Evolutionary conservation across 352 stramenopile species (phyloP).

Genomic region (Phytophthora cryptogea): DNA sequence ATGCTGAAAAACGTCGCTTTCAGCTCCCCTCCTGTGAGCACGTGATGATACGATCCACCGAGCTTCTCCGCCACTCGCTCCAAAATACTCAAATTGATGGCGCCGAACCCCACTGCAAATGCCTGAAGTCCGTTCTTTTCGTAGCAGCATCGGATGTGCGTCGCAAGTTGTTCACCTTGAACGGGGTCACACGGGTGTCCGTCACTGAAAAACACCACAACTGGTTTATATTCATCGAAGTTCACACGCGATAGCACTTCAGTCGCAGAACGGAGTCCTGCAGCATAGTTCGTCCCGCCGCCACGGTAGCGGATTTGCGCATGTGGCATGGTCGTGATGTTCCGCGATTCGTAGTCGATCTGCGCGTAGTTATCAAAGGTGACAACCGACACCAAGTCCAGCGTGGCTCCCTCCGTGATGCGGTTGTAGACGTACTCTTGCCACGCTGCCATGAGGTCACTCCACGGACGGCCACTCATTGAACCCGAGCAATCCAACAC

Average conservation of each 20-base stretch:
- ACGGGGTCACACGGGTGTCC: conserved; percentile 52
- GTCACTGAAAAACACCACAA: conserved; percentile 83
- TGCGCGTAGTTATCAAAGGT: conserved; percentile 52
- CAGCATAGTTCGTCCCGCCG: conserved; percentile 56
- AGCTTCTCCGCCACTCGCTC: conserved; percentile 58
- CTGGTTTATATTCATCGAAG: conserved; percentile 64
- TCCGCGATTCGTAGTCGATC: conserved; percentile 57
- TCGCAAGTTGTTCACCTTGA: conserved; percentile 55
- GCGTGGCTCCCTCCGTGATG: conserved; percentile 45
- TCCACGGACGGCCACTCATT: conserved; percentile 68
- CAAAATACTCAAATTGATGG: conserved; percentile 64
- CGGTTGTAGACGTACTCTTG: conserved; percentile 73
- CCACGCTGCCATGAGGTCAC: conserved; percentile 59
- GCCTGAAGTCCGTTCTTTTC: conserved; percentile 61
- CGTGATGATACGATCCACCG: conserved; percentile 65
- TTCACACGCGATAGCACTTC: conserved; percentile 73
- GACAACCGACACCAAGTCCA: conserved; percentile 79
- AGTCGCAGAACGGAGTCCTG: conserved; percentile 55
- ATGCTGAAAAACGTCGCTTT: conserved; percentile 81
- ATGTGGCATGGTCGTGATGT: conserved; percentile 49
- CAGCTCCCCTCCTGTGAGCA: conserved; percentile 65
- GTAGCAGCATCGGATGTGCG: conserved; percentile 59
- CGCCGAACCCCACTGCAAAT: conserved; percentile 75
- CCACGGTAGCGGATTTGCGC: conserved; percentile 40
- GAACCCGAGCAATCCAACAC: conserved; percentile 82